Conservation (phyloP, 306 rosid species). For the Gillenia trifoliata region DNA sequence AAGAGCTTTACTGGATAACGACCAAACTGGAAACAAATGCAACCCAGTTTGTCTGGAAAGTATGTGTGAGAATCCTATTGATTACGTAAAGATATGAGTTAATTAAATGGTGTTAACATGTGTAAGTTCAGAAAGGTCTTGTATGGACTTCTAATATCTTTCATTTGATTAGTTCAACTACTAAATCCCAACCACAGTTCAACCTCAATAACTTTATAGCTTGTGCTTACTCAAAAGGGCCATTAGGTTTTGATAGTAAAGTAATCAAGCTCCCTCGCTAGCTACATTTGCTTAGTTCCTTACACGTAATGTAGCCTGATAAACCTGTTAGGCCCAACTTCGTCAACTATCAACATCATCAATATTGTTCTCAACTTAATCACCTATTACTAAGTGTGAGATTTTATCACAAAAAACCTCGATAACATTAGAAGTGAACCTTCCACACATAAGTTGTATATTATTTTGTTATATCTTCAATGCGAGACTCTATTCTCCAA, state of each 20-base stretch:
- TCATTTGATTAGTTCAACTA: conserved; percentile 13
- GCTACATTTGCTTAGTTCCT: not conserved
- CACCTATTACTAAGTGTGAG: no score
- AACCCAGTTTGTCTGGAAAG: conserved; percentile 18
- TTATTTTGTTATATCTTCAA: no score
- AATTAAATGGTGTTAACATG: not conserved
- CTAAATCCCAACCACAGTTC: conserved; percentile 15
- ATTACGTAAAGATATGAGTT: conserved; percentile 4
- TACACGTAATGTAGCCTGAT: not conserved
- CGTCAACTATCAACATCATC: no score
- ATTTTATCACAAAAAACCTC: no score
- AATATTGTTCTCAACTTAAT: no score
- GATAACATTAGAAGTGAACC: no score
- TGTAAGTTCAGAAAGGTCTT: conserved; percentile 15
- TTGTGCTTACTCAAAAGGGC: conserved; percentile 15
- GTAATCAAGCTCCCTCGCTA: not conserved
- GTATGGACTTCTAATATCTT: conserved; percentile 5
- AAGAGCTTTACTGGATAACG: not conserved
- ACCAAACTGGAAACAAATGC: conserved; percentile 11
- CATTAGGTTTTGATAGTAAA: conserved; percentile 4
- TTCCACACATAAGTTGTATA: no score
- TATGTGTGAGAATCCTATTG: not conserved
- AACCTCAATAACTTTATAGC: conserved; percentile 18
- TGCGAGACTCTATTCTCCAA: no score
- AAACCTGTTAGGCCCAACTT: no score